A percentile compares a stretch with the other conserved stretches of the same genome.
These are phyloP conservation scores for Globisporangium takayamanum DNA, from an alignment of 352 stramenopile genomes.

Conservation along the genomic window DNA sequence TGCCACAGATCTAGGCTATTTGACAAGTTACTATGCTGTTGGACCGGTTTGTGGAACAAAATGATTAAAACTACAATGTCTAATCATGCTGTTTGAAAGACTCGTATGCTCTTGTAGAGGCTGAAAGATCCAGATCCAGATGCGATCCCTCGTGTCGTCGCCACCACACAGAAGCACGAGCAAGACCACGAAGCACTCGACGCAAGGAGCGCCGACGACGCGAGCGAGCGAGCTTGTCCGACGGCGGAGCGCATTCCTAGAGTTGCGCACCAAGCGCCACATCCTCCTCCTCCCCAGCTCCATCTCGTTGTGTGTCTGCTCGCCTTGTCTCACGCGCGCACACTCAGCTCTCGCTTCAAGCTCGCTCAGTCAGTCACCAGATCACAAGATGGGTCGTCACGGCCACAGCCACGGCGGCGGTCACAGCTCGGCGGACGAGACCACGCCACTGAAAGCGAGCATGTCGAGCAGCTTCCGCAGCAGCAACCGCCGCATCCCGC, in stretches of 20 bases:
- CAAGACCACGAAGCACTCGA: not conserved
- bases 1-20: too few relatives aligned
- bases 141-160: not conserved
- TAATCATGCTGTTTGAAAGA: too few relatives aligned
- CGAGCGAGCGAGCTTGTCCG: not conserved
- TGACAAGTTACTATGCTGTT: too few relatives aligned
- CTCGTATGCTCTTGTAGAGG: too few relatives aligned
- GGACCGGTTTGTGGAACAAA: too few relatives aligned
- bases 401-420: slow-evolving; percentile 11
- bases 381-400: slow-evolving; percentile 3
- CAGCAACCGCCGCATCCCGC: slow-evolving; percentile 37
- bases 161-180: not conserved
- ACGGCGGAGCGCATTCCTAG: not conserved
- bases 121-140: not conserved
- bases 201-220: too few relatives aligned
- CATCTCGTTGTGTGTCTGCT: not conserved
- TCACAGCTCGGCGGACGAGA: slow-evolving; percentile 39
- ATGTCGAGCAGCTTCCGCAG: slow-evolving; percentile 10
- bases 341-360: not conserved
- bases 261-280: not conserved
- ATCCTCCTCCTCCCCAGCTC: not conserved
- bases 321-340: not conserved
- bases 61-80: too few relatives aligned
- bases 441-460: slow-evolving; percentile 40
- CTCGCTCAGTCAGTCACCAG: not conserved